A percentile compares a stretch with the other conserved stretches of the same genome.
phyloP scores from a whole-genome alignment of 2,329 filamentous ascomycete species.

The Tothia fuscella region DNA sequence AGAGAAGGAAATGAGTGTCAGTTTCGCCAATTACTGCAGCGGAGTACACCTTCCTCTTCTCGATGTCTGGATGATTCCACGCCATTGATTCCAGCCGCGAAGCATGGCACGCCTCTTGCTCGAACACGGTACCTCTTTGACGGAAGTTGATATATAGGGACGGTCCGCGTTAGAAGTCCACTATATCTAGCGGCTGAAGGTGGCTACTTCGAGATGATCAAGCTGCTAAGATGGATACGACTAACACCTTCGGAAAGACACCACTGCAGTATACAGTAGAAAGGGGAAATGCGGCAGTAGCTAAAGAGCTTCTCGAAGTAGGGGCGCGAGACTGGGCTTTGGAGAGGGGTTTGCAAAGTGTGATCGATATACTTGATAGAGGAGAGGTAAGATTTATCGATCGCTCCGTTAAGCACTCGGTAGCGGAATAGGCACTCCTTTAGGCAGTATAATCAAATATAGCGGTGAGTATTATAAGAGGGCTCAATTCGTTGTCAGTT shows the following conservation, averaged over 20 bases:
- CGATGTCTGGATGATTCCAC: neutral
- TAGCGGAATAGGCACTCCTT: neutral
- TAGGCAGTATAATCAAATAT: neutral
- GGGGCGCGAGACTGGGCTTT: too few species aligned
- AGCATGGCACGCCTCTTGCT: neutral
- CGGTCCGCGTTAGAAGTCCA: neutral
- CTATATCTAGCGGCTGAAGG: neutral
- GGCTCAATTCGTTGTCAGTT: too few species aligned
- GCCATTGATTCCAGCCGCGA: neutral
- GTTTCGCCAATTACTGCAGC: neutral
- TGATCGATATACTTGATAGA: conserved; percentile 1
- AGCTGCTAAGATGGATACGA: neutral
- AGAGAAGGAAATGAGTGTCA: neutral
- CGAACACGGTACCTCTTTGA: neutral
- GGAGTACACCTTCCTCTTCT: neutral
- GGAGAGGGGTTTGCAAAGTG: too few species aligned
- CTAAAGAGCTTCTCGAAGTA: too few species aligned
- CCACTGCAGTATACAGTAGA: neutral
- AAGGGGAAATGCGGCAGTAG: too few species aligned
- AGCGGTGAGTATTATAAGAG: neutral
- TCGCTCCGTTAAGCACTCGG: neutral
- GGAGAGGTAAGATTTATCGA: neutral
- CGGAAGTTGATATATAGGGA: neutral
- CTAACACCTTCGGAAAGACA: neutral
- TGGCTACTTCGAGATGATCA: neutral